Evolutionary conservation across 2,329 filamentous ascomycete genomes (phyloP).

Genomic region (Verticillium isaacii): DNA sequence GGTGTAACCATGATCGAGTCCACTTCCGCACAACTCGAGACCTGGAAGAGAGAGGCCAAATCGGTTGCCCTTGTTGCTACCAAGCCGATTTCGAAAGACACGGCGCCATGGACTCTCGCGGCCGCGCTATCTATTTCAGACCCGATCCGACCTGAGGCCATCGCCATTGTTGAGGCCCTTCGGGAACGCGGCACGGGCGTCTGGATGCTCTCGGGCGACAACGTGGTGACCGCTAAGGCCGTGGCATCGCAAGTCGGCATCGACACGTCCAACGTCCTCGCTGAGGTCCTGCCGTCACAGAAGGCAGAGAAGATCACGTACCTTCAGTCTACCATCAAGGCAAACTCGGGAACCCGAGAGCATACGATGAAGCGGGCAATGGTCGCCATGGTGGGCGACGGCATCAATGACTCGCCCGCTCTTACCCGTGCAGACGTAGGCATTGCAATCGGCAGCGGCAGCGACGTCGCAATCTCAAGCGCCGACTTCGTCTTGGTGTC

Average conservation of each 20-base stretch:
- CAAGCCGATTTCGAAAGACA: constrained; percentile 16
- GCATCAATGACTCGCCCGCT: constrained; percentile 84
- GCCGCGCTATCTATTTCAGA: constrained; percentile 76
- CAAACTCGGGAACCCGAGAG: constrained; percentile 16
- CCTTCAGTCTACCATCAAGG: constrained; percentile 49
- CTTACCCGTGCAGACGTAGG: constrained; percentile 76
- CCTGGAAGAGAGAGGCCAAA: constrained; percentile 60
- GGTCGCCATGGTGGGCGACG: constrained; percentile 84
- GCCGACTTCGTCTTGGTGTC: constrained; percentile 80
- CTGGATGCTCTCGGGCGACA: constrained; percentile 93
- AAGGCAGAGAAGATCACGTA: constrained; percentile 70
- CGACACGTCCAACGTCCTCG: constrained; percentile 67
- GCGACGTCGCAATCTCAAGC: constrained; percentile 76
- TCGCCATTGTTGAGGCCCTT: constrained; percentile 59
- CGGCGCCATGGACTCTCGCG: constrained; percentile 42
- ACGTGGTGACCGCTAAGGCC: constrained; percentile 74
- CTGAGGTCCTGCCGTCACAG: constrained; percentile 78
- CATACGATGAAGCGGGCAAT: constrained; percentile 35
- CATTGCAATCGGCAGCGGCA: constrained; percentile 78
- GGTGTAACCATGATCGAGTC: constrained; percentile 30
- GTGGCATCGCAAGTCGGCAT: constrained; percentile 77
- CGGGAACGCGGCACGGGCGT: constrained; percentile 64
- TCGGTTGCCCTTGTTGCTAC: constrained; percentile 58
- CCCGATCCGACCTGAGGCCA: constrained; percentile 70
- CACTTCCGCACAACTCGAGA: constrained; percentile 33